phyloP scores from a whole-genome alignment of 2,329 filamentous ascomycete genomes.

The Cytospora schulzeri region DNA sequence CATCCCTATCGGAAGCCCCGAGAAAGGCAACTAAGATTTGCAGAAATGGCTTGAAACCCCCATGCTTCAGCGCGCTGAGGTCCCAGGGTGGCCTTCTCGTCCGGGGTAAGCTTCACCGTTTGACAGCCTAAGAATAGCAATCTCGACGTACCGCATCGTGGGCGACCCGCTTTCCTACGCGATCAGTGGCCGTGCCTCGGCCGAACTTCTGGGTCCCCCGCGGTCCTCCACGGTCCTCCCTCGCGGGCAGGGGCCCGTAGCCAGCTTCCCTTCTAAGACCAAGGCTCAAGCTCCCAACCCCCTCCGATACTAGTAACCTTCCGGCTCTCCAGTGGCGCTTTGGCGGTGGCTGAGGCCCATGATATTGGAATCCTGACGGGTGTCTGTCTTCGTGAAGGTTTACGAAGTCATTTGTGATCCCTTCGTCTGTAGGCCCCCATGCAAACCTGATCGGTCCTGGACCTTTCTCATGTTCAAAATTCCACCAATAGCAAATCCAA shows the following conservation, averaged over 20 bases:
- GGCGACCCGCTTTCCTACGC: neutral
- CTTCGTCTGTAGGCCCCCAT: neutral
- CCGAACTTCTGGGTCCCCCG: neutral
- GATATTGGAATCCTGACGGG: slow-evolving; percentile 6
- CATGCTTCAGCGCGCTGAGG: slow-evolving; percentile 8
- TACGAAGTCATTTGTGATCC: neutral
- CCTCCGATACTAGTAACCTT: neutral
- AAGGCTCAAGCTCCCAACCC: neutral
- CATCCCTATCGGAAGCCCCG: neutral
- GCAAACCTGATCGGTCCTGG: neutral
- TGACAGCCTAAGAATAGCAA: slow-evolving; percentile 19
- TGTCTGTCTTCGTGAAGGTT: neutral
- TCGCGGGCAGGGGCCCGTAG: neutral
- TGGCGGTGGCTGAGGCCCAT: slow-evolving; percentile 9
- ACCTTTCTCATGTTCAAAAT: neutral
- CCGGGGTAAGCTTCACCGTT: neutral
- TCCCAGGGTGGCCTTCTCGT: neutral
- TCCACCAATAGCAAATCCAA: neutral
- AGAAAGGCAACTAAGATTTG: neutral
- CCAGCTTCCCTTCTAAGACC: neutral
- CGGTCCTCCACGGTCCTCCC: neutral
- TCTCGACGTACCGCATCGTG: neutral
- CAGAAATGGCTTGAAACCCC: neutral
- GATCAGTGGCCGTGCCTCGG: neutral
- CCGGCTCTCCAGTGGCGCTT: neutral